Conservation (phyloP, 1,284 basidiomycete genomes). For the Pseudozyma thailandica region DNA sequence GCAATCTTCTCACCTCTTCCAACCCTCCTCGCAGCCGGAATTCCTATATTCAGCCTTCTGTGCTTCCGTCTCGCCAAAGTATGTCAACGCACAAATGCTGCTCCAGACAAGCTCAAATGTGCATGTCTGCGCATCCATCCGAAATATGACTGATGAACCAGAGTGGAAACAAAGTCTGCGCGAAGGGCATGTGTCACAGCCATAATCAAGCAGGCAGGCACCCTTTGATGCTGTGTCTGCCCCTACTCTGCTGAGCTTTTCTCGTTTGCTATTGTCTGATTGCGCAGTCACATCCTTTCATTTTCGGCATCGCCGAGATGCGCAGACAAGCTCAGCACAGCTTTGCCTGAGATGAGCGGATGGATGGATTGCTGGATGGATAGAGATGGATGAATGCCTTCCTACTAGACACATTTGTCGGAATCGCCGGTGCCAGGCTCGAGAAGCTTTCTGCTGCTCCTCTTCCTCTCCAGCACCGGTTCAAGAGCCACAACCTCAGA, state of each 20-base stretch:
- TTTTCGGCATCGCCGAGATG: too few relatives aligned
- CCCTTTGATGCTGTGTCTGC: too few relatives aligned
- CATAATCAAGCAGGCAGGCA: conserved; percentile 4
- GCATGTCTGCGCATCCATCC: conserved; percentile 12
- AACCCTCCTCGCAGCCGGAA: conserved; percentile 1
- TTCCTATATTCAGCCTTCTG: background rate
- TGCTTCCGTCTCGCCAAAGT: conserved; percentile 1
- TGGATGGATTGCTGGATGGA: too few relatives aligned
- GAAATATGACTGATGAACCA: too few relatives aligned
- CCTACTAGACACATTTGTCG: background rate
- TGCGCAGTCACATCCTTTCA: too few relatives aligned
- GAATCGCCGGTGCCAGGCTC: background rate
- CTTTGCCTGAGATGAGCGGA: background rate
- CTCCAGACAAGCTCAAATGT: conserved; percentile 14
- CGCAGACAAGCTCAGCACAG: too few relatives aligned
- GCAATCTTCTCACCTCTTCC: background rate
- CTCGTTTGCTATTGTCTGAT: background rate
- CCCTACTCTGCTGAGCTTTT: too few relatives aligned
- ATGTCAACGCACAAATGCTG: background rate
- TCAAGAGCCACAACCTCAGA: background rate
- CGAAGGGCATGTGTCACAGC: conserved; percentile 1
- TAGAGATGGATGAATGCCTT: too few relatives aligned
- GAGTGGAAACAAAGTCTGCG: background rate
- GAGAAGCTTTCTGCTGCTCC: background rate
- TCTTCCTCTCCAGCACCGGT: background rate